These are phyloP conservation scores for Ustilaginoidea virens DNA, from an alignment of 2,329 filamentous ascomycete genomes.

Conservation along the genomic window DNA sequence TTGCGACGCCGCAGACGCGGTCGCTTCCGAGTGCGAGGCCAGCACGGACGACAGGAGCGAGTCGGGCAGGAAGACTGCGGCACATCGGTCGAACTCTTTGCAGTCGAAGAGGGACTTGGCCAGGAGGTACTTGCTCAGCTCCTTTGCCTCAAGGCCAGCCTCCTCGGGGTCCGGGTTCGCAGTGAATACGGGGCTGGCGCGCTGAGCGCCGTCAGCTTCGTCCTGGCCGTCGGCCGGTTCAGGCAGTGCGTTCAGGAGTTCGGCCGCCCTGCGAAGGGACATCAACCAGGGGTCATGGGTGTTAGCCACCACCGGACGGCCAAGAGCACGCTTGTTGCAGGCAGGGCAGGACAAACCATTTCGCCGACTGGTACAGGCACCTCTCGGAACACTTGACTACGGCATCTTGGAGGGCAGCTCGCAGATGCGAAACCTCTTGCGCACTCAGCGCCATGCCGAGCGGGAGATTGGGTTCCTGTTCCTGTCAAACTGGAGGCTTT, in stretches of 20 bases:
- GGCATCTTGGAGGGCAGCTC: slow-evolving; percentile 65
- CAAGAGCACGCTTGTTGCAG: not conserved
- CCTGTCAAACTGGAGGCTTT: too few species aligned
- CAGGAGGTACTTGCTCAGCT: slow-evolving; percentile 71
- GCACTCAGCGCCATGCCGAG: slow-evolving; percentile 35
- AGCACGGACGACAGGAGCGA: slow-evolving; percentile 56
- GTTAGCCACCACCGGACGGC: too few species aligned
- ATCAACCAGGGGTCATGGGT: too few species aligned
- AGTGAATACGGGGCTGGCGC: slow-evolving; percentile 25
- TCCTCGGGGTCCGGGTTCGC: slow-evolving; percentile 54
- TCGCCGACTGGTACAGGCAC: slow-evolving; percentile 89
- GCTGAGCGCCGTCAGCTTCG: slow-evolving; percentile 13
- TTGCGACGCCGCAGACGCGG: slow-evolving; percentile 25
- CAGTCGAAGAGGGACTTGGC: slow-evolving; percentile 94
- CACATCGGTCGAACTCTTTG: slow-evolving; percentile 85
- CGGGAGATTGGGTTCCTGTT: too few species aligned
- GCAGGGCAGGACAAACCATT: slow-evolving; percentile 61
- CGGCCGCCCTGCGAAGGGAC: slow-evolving; percentile 87
- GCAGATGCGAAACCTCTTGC: slow-evolving; percentile 47
- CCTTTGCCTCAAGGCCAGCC: slow-evolving; percentile 58
- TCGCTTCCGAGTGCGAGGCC: slow-evolving; percentile 26
- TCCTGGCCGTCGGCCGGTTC: slow-evolving; percentile 36
- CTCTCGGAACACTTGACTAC: slow-evolving; percentile 85
- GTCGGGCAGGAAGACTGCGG: slow-evolving; percentile 74
- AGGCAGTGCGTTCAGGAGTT: slow-evolving; percentile 74